Evolutionary conservation across 1,284 basidiomycete species (phyloP).

Genomic region (Ustilago hordei): DNA sequence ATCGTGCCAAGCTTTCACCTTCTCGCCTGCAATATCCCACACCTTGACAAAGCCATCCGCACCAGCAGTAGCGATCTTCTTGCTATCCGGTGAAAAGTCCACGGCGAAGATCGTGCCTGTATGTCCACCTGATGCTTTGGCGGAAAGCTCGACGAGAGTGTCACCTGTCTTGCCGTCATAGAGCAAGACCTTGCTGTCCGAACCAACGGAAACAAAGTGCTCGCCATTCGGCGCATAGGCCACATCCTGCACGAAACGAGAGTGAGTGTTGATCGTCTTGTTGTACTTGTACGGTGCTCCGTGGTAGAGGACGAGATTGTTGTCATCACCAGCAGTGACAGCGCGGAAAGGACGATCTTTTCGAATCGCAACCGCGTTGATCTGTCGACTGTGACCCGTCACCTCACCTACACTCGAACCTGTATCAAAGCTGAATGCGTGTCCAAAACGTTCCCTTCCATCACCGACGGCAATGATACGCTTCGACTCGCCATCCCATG

Average conservation of each 20-base stretch:
- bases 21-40: slow-evolving; percentile 52
- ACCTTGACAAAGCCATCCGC: slow-evolving; percentile 80
- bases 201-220: slow-evolving; percentile 87
- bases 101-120: slow-evolving; percentile 70
- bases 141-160: slow-evolving; percentile 63
- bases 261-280: slow-evolving; percentile 75
- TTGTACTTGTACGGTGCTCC: slow-evolving; percentile 74
- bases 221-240: slow-evolving; percentile 76
- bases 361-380: slow-evolving; percentile 92
- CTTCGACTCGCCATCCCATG: slow-evolving; percentile 93
- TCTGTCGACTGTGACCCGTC: slow-evolving; percentile 89
- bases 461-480: slow-evolving; percentile 96
- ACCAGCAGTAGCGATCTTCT: slow-evolving; percentile 81
- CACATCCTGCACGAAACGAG: slow-evolving; percentile 93
- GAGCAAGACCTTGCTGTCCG: slow-evolving; percentile 87
- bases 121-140: slow-evolving; percentile 63
- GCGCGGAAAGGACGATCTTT: slow-evolving; percentile 91
- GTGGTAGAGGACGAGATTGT: slow-evolving; percentile 82
- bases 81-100: slow-evolving; percentile 75
- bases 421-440: slow-evolving; percentile 71
- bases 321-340: slow-evolving; percentile 76
- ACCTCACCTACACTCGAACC: slow-evolving; percentile 94
- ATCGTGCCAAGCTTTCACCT: slow-evolving; percentile 48
- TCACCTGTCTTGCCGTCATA: slow-evolving; percentile 94
- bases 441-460: slow-evolving; percentile 80